These are phyloP conservation scores for Diddensiella transvaalensis DNA, from an alignment of 805 yeast genomes.

Conservation along the genomic window DNA sequence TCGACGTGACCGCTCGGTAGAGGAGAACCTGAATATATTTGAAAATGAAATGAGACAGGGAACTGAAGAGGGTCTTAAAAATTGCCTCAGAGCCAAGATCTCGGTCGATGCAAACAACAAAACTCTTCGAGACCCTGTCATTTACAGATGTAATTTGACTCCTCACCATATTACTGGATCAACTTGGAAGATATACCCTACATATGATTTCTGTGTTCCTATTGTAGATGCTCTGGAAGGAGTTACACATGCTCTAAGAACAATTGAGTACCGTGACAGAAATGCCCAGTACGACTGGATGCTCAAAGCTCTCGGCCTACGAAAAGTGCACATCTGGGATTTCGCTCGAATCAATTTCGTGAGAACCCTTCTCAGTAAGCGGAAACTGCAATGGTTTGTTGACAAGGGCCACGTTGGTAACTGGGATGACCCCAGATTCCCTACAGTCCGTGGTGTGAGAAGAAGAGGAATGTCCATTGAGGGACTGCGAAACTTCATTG, in stretches of 20 bases:
- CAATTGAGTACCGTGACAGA: slow-evolving; percentile 98
- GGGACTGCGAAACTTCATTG: slow-evolving; percentile 89
- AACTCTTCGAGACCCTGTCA: slow-evolving; percentile 96
- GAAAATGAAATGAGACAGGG: slow-evolving; percentile 91
- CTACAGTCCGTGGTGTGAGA: slow-evolving; percentile 98
- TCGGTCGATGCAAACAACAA: slow-evolving; percentile 89
- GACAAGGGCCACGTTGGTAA: slow-evolving; percentile 81
- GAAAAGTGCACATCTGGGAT: slow-evolving; percentile 97
- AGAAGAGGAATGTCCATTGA: slow-evolving; percentile 99
- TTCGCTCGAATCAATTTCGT: slow-evolving; percentile 96
- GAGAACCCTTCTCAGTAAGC: slow-evolving; percentile 90
- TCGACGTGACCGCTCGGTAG: slow-evolving; percentile 89
- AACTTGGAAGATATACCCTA: slow-evolving; percentile 94
- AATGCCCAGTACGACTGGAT: slow-evolving; percentile 98
- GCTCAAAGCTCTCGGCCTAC: slow-evolving; percentile 70
- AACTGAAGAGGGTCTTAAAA: slow-evolving; percentile 85
- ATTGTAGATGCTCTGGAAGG: slow-evolving; percentile 95
- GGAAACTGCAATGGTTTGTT: slow-evolving; percentile 99
- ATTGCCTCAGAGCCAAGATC: slow-evolving; percentile 95
- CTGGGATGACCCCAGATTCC: slow-evolving; percentile 99
- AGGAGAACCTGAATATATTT: slow-evolving; percentile 84
- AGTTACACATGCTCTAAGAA: slow-evolving; percentile 96
- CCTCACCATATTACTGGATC: slow-evolving; percentile 97
- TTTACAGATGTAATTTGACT: slow-evolving; percentile 93
- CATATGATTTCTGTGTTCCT: slow-evolving; percentile 98